phyloP scores from a whole-genome alignment of 2,329 filamentous ascomycete genomes.

The Pestalotiopsis fici region DNA sequence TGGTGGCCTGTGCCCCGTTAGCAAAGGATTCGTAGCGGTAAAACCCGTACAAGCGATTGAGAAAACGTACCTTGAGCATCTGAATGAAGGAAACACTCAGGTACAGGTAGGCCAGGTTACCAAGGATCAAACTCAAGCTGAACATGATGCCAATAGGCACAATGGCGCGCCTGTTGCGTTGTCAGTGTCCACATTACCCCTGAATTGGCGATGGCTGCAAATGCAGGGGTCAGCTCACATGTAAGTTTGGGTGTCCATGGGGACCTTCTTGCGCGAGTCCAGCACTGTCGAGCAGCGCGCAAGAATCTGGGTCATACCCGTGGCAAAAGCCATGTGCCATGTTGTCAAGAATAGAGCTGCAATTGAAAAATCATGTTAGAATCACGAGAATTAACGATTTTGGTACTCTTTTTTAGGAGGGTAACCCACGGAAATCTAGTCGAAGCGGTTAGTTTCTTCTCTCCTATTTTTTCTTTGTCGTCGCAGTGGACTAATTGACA shows the following conservation, averaged over 20 bases:
- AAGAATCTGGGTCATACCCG: slow-evolving; percentile 65
- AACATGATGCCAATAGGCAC: slow-evolving; percentile 69
- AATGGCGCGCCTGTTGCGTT: slow-evolving; percentile 48
- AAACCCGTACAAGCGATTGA: neutral
- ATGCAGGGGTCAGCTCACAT: slow-evolving; percentile 28
- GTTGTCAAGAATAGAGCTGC: slow-evolving; percentile 62
- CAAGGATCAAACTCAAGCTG: slow-evolving; percentile 66
- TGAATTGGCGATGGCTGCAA: neutral
- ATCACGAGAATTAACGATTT: neutral
- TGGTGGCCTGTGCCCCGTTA: slow-evolving; percentile 51
- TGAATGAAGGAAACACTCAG: slow-evolving; percentile 71
- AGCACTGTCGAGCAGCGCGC: slow-evolving; percentile 64
- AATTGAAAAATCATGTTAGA: neutral
- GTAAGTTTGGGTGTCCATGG: slow-evolving; percentile 64
- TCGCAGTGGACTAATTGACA: neutral
- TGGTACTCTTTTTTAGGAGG: neutral
- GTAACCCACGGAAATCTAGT: slow-evolving; percentile 23
- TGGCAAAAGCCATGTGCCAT: slow-evolving; percentile 70
- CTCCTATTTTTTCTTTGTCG: slow-evolving; percentile 21
- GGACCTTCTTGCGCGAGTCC: slow-evolving; percentile 63
- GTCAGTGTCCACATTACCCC: neutral
- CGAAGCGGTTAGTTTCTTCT: slow-evolving; percentile 14
- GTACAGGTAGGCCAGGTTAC: slow-evolving; percentile 70
- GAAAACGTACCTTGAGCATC: slow-evolving; percentile 60
- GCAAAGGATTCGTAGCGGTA: slow-evolving; percentile 20